Conservation (phyloP, 2,329 filamentous ascomycete species). For the Leptographium radiaticola region DNA sequence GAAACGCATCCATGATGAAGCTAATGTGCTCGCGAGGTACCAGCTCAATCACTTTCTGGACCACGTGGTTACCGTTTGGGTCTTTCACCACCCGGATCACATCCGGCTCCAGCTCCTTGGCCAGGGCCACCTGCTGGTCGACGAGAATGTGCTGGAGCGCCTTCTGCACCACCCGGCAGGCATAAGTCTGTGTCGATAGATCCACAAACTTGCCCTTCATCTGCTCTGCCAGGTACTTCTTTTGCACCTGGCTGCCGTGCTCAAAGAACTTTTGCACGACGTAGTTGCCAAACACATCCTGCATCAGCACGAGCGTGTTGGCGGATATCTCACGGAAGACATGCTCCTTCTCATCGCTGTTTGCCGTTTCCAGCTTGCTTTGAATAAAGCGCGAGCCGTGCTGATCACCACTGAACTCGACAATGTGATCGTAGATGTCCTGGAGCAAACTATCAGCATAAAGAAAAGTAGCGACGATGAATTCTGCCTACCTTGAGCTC, state of each 20-base stretch:
- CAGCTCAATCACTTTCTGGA: constrained; percentile 83
- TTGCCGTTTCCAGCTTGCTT: constrained; percentile 78
- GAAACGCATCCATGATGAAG: constrained; percentile 74
- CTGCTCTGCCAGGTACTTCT: constrained; percentile 68
- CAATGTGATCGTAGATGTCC: constrained; percentile 77
- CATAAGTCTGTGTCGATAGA: constrained; percentile 80
- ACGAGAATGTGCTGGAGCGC: constrained; percentile 80
- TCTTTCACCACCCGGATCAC: constrained; percentile 71
- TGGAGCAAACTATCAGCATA: constrained; percentile 16
- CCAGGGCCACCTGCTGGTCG: constrained; percentile 54
- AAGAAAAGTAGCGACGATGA: neutral
- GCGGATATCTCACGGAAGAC: constrained; percentile 78
- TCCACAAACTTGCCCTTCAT: constrained; percentile 78
- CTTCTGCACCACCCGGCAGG: constrained; percentile 92
- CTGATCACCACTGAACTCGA: constrained; percentile 93
- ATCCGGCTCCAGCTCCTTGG: constrained; percentile 62
- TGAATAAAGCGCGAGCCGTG: constrained; percentile 94
- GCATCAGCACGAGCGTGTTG: constrained; percentile 82
- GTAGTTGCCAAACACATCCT: constrained; percentile 94
- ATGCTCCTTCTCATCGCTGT: constrained; percentile 88
- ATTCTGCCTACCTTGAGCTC: constrained; percentile 53
- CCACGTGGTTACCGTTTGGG: constrained; percentile 89
- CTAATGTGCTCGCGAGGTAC: constrained; percentile 66
- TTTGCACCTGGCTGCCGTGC: constrained; percentile 87
- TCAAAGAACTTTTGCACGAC: constrained; percentile 98